These are phyloP conservation scores for Diplocarpon rosae DNA, from an alignment of 2,329 filamentous ascomycete species.

Conservation along the genomic window DNA sequence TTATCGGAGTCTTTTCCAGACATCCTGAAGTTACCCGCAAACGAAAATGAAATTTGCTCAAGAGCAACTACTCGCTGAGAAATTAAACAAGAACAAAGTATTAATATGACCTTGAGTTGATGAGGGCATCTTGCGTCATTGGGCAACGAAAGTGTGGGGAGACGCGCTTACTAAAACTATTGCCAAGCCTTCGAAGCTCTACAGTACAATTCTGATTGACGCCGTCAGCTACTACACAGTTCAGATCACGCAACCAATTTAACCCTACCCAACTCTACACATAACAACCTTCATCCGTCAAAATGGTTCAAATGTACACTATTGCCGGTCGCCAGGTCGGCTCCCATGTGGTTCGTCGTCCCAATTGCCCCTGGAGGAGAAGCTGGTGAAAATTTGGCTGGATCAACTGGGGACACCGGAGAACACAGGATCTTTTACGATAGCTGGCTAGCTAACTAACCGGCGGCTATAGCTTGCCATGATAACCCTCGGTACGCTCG, in stretches of 20 bases:
- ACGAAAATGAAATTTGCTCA: too few species aligned
- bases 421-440: not conserved
- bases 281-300: conserved; percentile 15
- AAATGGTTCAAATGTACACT: conserved; percentile 26
- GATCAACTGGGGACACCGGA: conserved; percentile 7
- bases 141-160: not conserved
- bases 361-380: conserved; percentile 1
- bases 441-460: conserved; percentile 9
- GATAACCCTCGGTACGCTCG: conserved; percentile 20
- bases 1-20: conserved; percentile 20
- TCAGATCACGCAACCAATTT: conserved; percentile 14
- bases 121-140: too few species aligned
- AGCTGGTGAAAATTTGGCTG: conserved; percentile 11
- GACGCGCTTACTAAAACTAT: not conserved
- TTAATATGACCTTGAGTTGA: too few species aligned
- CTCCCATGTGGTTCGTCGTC: conserved; percentile 26
- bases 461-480: conserved; percentile 24
- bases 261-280: conserved; percentile 3
- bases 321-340: conserved; percentile 27
- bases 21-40: conserved; percentile 13
- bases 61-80: not conserved
- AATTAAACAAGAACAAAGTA: not conserved
- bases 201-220: conserved; percentile 11
- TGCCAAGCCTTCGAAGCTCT: conserved; percentile 10
- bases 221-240: conserved; percentile 14